Base-by-base conservation (phyloP, 2,329 filamentous ascomycete genomes). In the Colletotrichum acutatum region DNA sequence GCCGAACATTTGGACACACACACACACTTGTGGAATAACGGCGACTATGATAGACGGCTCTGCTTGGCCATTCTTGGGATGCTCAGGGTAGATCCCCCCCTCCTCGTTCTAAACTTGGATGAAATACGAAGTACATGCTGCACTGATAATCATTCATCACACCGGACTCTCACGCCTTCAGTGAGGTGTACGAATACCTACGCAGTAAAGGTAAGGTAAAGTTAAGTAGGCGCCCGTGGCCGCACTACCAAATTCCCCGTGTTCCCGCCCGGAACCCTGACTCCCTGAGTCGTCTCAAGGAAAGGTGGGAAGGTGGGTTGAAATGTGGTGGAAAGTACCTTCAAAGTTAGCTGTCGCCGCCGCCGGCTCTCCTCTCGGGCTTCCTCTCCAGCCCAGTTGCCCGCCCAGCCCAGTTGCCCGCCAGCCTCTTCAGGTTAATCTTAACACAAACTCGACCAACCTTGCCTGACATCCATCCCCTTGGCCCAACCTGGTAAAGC, bases 221-320 rank as follows among this genome's bases (percentile, higher is more conserved):
- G 32, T 34, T 7, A 42, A 12, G 37, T 42, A 42, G 37, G 37
- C 37, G 37, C 37, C 37, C 37, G 22, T 30, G 57, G n/a, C 68
- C 46, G 49, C 56, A 60, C 32, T 30, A 56, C 56, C 46, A 22
- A 61, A 62, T 56, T 61, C 57, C 68, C 63, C 57, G 63, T 71
- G 57, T 71, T 61, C 30, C 57, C 32, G 58, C 65, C 42, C 42
- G n/a, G 65, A 71, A 53, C 52, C 68, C 62, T 71, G 56, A 59
- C 37, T 42, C 16, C 37, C 37, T 42, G 37, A 42, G 28, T 62
- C 24, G 53, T 54, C 69, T 53, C 54, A 34, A 56, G 8, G 37
- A 7, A 19, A 42, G 16, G 37, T 42, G 37, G 37, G 16, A 42
- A 42, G 37, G 37, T 19, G 16, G 37, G 37, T 42, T 14, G 37